Base-by-base conservation (phyloP, 164 flowering plant genomes). In the Magnolia officinalis region DNA sequence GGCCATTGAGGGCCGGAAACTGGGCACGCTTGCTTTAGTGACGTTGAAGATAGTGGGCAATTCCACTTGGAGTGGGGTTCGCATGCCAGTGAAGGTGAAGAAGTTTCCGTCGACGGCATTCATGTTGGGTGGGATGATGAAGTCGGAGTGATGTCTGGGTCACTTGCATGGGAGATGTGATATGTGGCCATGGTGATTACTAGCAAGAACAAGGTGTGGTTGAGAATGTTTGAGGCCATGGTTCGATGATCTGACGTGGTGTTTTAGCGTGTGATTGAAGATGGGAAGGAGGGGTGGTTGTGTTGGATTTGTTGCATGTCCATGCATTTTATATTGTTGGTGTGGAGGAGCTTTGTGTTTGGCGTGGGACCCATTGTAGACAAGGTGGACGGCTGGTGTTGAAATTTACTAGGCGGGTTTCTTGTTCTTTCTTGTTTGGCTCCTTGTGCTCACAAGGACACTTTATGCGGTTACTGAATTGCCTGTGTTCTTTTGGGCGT, bases 1-100 rank as follows among this genome's bases (percentile, higher is more conserved):
- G 84, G 1, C 86, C 83, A 23, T 80, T 74, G 20, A 84, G 78
- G 8, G 81, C 81, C 0, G 82, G 86, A 51, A 82, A 81, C 58
- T 84, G 79, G 9, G 61, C 78, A 76, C 68, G 79, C 74, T 80
- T 8, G 78, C 84, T 71, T 82, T 84, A 18, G 79, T 71, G 55
- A 76, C 78, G n/a, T 67, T 82, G 70, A 85, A 78, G 50, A 66
- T 50, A 1, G 80, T 82, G 1, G 72, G 72, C 1, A 16, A 55
- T 6, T 66, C 24, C 0, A 74, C 45, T 4, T 45, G 75, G 8
- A 78, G 13, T 8, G 79, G 1, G 8, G 24, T 49, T 0, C 82
- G 72, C 72, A 82, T 55, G 49, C 83, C 85, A 11, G 79, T 81
- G 72, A 50, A 83, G 10, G 87, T 81, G 77, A 85, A 83, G 75